These are phyloP conservation scores for Musa acuminata DNA, from an alignment of 176 grass and related monocot genomes.

Conservation along the genomic window DNA sequence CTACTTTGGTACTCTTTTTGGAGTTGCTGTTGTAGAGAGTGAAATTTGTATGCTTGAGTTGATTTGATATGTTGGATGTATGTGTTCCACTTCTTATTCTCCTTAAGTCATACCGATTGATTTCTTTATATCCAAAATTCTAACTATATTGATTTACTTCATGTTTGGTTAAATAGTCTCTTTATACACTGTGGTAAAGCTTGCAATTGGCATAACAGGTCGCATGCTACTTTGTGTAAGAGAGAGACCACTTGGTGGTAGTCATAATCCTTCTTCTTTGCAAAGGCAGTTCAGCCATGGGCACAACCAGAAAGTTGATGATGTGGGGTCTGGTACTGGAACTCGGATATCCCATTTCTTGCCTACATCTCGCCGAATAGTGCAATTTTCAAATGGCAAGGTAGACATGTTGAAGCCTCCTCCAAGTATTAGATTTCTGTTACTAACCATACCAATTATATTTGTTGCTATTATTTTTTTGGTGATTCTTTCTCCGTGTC, in stretches of 20 bases:
- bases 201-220: conserved; percentile 26
- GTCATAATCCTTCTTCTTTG: conserved; percentile 53
- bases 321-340: conserved; percentile 37
- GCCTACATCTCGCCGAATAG: conserved; percentile 84
- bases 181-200: neutral
- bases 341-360: conserved; percentile 83
- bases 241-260: conserved; percentile 58
- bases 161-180: neutral
- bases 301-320: conserved; percentile 52
- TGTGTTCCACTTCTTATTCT: neutral
- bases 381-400: conserved; percentile 92
- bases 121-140: neutral
- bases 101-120: neutral
- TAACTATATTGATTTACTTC: neutral
- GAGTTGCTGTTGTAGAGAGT: too few relatives aligned
- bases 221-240: conserved; percentile 95
- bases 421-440: neutral
- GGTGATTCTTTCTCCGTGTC: neutral
- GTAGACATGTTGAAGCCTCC: conserved; percentile 24
- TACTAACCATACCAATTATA: neutral
- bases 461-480: neutral
- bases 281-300: conserved; percentile 92
- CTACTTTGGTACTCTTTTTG: too few relatives aligned
- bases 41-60: too few relatives aligned
- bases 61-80: too few relatives aligned